Conservation (phyloP, 768 basidiomycete species). For the Lactifluus rugatus region DNA sequence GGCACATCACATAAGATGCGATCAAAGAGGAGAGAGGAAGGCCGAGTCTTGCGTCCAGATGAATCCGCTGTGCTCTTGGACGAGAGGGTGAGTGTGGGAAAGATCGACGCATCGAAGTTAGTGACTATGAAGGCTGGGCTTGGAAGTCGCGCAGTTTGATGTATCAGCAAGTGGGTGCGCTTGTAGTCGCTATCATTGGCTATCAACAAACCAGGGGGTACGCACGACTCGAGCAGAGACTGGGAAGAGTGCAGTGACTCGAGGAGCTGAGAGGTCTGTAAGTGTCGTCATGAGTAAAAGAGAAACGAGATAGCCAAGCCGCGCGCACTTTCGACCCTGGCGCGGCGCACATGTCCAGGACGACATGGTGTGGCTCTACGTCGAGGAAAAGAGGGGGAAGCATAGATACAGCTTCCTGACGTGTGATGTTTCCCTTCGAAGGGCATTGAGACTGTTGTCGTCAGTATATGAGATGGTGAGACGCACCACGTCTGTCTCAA, state of each 20-base stretch:
- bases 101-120: conserved; percentile 89
- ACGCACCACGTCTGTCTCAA: conserved; percentile 93
- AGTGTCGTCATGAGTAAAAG: not conserved
- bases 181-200: conserved; percentile 95
- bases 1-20: conserved; percentile 95
- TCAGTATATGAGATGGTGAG: not conserved
- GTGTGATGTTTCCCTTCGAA: conserved; percentile 82
- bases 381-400: conserved; percentile 93
- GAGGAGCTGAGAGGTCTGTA: conserved; percentile 85
- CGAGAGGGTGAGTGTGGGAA: conserved; percentile 52
- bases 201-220: conserved; percentile 77
- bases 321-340: conserved; percentile 82
- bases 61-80: conserved; percentile 25
- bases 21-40: conserved; percentile 63
- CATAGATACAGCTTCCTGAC: conserved; percentile 99
- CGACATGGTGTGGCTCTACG: conserved; percentile 88
- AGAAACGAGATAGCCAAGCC: not conserved
- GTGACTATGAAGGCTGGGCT: conserved; percentile 91
- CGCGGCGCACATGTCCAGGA: conserved; percentile 97
- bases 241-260: conserved; percentile 87
- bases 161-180: conserved; percentile 91
- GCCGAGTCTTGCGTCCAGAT: conserved; percentile 26
- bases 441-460: not conserved
- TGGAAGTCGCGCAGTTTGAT: conserved; percentile 91
- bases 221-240: conserved; percentile 49